Evolutionary conservation across 73 alveolate species (phyloP).

Genomic region (Tetrahymena elliotti): DNA sequence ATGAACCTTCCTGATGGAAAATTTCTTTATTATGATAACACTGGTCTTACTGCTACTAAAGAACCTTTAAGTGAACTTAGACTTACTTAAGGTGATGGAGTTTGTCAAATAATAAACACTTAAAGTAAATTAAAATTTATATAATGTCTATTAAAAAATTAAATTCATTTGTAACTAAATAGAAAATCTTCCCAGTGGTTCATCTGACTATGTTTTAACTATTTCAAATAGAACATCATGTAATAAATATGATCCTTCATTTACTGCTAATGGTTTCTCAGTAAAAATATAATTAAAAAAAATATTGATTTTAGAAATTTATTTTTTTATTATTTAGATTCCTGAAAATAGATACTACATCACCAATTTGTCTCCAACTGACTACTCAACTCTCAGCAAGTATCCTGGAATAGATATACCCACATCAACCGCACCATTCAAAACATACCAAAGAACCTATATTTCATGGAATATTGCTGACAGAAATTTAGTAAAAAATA

Average conservation of each 20-base stretch:
- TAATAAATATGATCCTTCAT: neutral
- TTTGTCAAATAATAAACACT: neutral
- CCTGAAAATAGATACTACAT: neutral
- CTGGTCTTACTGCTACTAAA: neutral
- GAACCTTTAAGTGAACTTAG: neutral
- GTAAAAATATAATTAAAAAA: neutral
- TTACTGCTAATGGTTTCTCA: neutral
- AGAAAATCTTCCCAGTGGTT: neutral
- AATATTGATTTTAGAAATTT: neutral
- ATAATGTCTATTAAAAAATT: neutral
- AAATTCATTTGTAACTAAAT: neutral
- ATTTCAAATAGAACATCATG: neutral
- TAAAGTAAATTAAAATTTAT: neutral
- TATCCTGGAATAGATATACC: neutral
- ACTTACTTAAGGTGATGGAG: neutral
- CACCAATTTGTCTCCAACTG: neutral
- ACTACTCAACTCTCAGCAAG: neutral
- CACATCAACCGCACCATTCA: neutral
- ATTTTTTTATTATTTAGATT: neutral
- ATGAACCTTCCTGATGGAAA: neutral
- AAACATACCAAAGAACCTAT: neutral
- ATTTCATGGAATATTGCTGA: neutral
- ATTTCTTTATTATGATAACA: neutral
- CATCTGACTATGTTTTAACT: neutral
- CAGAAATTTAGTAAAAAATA: neutral